Base-by-base conservation (phyloP, 2,329 filamentous ascomycete species). In the Orbilia javanica region DNA sequence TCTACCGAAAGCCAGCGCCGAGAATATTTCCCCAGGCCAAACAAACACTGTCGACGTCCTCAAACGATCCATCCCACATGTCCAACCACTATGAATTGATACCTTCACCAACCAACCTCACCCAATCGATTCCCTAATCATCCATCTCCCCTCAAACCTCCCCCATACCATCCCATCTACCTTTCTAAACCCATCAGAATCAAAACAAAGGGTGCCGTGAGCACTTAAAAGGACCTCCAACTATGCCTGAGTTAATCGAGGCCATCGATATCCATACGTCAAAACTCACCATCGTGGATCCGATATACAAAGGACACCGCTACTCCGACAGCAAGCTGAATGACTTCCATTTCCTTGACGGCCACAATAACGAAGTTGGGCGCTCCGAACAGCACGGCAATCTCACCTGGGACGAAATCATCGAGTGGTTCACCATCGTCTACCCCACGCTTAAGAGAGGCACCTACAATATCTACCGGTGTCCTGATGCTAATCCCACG, bases 281-380 rank as follows among this genome's bases (percentile, higher is more conserved):
- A 11, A 39, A 25, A 2, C 34, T 18, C 8, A 22, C 4, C 20
- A 22, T 25, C 11, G 15, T 8, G 2, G 46, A 25, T 3, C 31
- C 55, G 27, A 60, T 60, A 18, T 27, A 22, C 31, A 60, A 34
- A 27, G 55, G 55, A 11, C 20, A n/a, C 20, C 55, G 55, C n/a
- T 60, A 60, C 7, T 27, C 8, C 15, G 31, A 25, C 4, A 60
- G 55, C 13, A 22, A 60, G 4, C 13, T 13, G 1, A 52, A 63
- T 6, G 67, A 71, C 15, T 63, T 71, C 31, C 67, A 71, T 10
- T 71, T 71, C 57, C 25, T 71, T 18, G 46, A 71, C 31, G 55
- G 55, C 18, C 46, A 27, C 31, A 71, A 71, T 18, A 46, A 64
- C 20, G 39, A 71, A 18, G 22, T 71, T n/a, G 67, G 67, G 15